Conservation (phyloP, 1,139 yeast species). For the Kodamaea sp. region DNA sequence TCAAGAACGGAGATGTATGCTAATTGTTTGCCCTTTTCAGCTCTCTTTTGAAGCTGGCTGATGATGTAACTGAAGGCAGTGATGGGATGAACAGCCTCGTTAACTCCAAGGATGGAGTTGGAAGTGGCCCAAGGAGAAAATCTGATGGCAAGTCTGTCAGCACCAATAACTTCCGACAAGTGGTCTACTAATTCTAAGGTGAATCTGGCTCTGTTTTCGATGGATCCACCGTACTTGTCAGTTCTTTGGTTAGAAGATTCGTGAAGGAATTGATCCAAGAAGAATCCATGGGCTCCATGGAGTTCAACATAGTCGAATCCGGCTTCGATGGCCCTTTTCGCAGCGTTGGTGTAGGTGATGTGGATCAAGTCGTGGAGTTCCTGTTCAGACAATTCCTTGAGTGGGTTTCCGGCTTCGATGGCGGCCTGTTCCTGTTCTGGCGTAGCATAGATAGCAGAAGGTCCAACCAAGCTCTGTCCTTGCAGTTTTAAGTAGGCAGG, state of each 20-base stretch:
- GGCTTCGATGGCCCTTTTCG: constrained; percentile 50
- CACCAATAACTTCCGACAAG: constrained; percentile 9
- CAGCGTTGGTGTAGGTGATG: constrained; percentile 41
- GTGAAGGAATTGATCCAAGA: constrained; percentile 59
- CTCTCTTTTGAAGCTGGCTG: constrained; percentile 39
- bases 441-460: constrained; percentile 25
- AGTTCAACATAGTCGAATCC: constrained; percentile 73
- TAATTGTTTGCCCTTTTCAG: constrained; percentile 36
- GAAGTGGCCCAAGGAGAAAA: constrained; percentile 21
- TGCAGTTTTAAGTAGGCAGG: constrained; percentile 15
- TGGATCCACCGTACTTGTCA: constrained; percentile 67
- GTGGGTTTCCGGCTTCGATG: constrained; percentile 29
- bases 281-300: constrained; percentile 70
- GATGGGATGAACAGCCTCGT: constrained; percentile 26
- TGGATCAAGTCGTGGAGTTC: constrained; percentile 44
- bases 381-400: constrained; percentile 40
- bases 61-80: constrained; percentile 30
- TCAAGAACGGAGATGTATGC: constrained; percentile 18
- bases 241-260: constrained; percentile 54
- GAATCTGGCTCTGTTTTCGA: constrained; percentile 66
- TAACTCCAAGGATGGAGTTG: constrained; percentile 37
- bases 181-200: constrained; percentile 51
- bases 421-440: constrained; percentile 26
- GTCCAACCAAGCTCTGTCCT: constrained; percentile 19
- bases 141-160: constrained; percentile 13